phyloP scores from a whole-genome alignment of 2,329 filamentous ascomycete species.

The Aphanoascus verrucosus region DNA sequence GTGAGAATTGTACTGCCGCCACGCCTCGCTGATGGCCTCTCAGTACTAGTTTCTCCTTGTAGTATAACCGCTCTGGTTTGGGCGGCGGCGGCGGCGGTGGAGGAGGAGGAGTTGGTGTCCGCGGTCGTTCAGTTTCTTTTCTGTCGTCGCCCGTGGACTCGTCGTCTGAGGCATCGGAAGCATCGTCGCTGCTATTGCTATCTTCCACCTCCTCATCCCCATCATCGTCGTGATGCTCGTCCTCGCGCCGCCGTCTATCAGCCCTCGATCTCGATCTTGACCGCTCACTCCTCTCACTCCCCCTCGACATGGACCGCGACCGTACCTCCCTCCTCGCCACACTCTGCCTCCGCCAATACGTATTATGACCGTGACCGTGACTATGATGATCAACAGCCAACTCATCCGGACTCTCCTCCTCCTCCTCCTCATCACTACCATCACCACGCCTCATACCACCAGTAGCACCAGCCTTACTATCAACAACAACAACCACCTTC shows the following conservation, averaged over 20 bases:
- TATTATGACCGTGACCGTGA: too few relatives aligned
- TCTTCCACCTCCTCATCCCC: constrained; percentile 15
- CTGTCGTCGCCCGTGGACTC: constrained; percentile 13
- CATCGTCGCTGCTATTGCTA: constrained; percentile 9
- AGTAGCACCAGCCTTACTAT: too few relatives aligned
- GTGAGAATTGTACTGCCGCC: constrained; percentile 80
- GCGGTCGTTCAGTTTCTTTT: constrained; percentile 13
- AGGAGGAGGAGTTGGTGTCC: constrained; percentile 25
- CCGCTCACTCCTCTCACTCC: constrained; percentile 6
- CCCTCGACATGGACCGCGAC: constrained; percentile 21
- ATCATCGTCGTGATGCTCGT: constrained; percentile 15
- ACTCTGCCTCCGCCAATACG: constrained; percentile 24
- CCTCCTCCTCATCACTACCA: too few relatives aligned
- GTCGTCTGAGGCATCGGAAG: constrained; percentile 12
- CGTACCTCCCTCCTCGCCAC: constrained; percentile 9
- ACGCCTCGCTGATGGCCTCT: constrained; percentile 69
- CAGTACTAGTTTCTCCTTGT: constrained; percentile 58
- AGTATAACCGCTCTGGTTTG: constrained; percentile 53
- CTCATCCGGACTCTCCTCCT: constrained; percentile 39
- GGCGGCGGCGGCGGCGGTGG: constrained; percentile 32
- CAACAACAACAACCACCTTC: too few relatives aligned
- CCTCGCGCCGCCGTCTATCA: constrained; percentile 6
- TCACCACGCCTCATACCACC: too few relatives aligned
- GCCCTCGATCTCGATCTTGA: not conserved
- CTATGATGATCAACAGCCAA: constrained; percentile 30